phyloP scores from a whole-genome alignment of 1,284 basidiomycete genomes.

The Cutaneotrichosporon mucoides region DNA sequence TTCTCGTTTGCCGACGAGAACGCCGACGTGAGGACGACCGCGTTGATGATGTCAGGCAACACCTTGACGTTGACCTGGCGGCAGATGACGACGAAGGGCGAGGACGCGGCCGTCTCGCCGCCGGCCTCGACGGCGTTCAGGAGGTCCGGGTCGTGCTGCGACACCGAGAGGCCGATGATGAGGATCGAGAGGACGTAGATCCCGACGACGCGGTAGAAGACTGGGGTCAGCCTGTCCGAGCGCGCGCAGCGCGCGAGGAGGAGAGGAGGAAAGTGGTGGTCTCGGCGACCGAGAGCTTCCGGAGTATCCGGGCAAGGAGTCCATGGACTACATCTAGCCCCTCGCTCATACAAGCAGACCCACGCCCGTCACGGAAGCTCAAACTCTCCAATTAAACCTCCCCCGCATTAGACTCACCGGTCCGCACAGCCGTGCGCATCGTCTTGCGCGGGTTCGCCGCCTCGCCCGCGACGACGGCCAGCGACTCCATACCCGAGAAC shows the following conservation, averaged over 20 bases:
- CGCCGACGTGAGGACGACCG: constrained; percentile 59
- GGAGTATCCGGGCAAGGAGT: too few species aligned
- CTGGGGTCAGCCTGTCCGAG: constrained; percentile 44
- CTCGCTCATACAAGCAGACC: too few species aligned
- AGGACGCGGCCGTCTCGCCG: constrained; percentile 60
- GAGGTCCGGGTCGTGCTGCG: constrained; percentile 37
- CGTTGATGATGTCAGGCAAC: constrained; percentile 63
- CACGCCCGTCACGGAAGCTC: too few species aligned
- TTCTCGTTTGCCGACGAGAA: constrained; percentile 29
- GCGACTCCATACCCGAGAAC: constrained; percentile 45
- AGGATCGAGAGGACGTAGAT: constrained; percentile 54
- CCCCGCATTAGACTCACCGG: constrained; percentile 25
- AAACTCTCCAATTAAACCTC: too few species aligned
- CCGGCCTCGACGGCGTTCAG: constrained; percentile 56
- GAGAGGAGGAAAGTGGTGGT: too few species aligned
- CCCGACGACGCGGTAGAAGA: constrained; percentile 63
- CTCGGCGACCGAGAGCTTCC: too few species aligned
- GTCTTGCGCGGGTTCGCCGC: constrained; percentile 61
- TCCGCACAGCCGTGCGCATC: constrained; percentile 65
- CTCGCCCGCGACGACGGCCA: constrained; percentile 50
- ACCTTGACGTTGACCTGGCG: constrained; percentile 66
- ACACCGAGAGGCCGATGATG: constrained; percentile 43
- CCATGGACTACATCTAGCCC: too few species aligned
- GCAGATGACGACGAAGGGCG: constrained; percentile 71
- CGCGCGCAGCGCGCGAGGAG: too few species aligned